Percentiles rank a stretch among this genome's conserved stretches.
Conservation (phyloP, 2,329 filamentous ascomycete genomes). For the Monascus ruber region DNA sequence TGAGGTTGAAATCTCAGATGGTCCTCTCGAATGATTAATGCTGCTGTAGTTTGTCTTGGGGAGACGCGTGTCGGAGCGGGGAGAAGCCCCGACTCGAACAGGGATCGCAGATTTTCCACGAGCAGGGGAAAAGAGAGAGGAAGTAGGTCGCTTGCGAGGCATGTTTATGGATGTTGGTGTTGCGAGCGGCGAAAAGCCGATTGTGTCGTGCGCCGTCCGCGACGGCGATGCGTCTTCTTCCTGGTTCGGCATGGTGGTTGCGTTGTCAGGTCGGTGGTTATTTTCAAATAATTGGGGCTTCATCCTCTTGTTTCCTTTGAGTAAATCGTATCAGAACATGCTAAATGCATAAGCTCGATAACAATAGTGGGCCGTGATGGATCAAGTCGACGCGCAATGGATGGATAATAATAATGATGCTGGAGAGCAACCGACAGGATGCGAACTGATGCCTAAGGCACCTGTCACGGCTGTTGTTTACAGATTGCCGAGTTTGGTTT, state of each 20-base stretch:
- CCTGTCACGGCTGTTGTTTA: conserved; percentile 2
- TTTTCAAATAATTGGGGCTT: neutral
- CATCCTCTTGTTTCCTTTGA: too few relatives aligned
- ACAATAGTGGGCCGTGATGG: neutral
- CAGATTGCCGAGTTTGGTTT: conserved; percentile 2
- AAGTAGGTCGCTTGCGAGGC: conserved; percentile 13
- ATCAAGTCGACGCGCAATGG: neutral
- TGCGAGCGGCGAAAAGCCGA: conserved; percentile 28
- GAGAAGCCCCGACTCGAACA: conserved; percentile 7
- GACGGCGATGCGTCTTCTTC: conserved; percentile 27
- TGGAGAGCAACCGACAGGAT: neutral
- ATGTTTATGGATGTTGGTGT: conserved; percentile 27
- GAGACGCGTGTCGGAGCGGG: conserved; percentile 3
- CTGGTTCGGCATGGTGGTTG: conserved; percentile 24
- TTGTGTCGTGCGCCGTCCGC: conserved; percentile 30
- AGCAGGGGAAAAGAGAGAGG: conserved; percentile 10
- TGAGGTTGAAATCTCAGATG: conserved; percentile 11
- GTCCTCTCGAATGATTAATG: conserved; percentile 2
- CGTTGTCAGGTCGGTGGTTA: conserved; percentile 4
- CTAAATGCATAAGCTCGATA: neutral
- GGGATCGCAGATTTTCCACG: conserved; percentile 13
- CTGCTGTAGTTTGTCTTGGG: conserved; percentile 3
- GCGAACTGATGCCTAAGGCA: neutral
- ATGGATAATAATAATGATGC: neutral
- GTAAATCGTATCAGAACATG: neutral